Base-by-base conservation (phyloP, 257 asterid genomes). In the Mitragyna speciosa region DNA sequence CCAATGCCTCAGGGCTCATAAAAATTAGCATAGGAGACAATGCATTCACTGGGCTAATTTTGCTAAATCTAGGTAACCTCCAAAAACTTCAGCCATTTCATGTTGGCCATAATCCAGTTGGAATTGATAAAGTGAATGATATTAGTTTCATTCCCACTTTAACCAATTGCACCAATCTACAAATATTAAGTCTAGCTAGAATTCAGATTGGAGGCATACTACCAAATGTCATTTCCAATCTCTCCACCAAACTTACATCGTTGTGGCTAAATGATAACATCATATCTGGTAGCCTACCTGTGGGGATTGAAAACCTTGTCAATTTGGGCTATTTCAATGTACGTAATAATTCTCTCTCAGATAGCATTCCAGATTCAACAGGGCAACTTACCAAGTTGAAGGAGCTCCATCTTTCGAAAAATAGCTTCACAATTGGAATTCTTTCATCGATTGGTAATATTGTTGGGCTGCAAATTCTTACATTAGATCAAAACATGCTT, bases 371-470 rank as follows among this genome's bases (percentile, higher is more conserved):
- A 6, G 70, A 80, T 64, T 83, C 83, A 43, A 16, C 83, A 0
- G 89, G 86, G 28, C 82, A 58, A 30, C 83, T 87, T 75, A 28
- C 11, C 7, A 79, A 64, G 7, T 36, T 87, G 76, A 68, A 69
- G 49, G 65, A 12, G 6, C 80, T 87, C 26, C 24, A 70, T 67
- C 16, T 84, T 36, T 26, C 45, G 0, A 76, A 47, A 47, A 87
- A 87, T 61, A 17, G 14, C 33, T 74, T 87, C 48, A 43, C 72
- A 0, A 87, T 83, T 17, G 68, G 41, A 12, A 83, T 87, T 36
- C 89, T 89, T 1, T 16, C 59, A n/a, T 78, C 89, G 1, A 30
- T 81, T 1, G 90, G 90, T 30, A 70, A 83, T 19, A 74, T 85
- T 74, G 61, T 82, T 49, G 70, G 82, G 7, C 61, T 87, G 58